Conservation (phyloP, 2,329 filamentous ascomycete genomes). For the Epicoccum sorghinum region DNA sequence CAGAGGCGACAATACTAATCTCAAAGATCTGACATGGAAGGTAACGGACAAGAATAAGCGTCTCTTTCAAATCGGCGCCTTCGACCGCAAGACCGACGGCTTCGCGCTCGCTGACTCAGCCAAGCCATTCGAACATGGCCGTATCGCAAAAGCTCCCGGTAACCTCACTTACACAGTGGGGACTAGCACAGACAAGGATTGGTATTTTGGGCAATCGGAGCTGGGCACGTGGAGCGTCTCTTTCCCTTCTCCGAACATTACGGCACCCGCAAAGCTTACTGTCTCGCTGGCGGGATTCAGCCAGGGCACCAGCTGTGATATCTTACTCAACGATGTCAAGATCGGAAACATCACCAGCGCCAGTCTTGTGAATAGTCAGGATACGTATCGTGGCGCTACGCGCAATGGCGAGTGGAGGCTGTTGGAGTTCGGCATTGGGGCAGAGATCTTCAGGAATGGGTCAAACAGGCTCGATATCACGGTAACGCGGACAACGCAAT, state of each 20-base stretch:
- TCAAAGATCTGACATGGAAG: constrained; percentile 52
- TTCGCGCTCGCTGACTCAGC: constrained; percentile 51
- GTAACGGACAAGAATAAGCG: constrained; percentile 45
- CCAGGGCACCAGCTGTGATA: constrained; percentile 48
- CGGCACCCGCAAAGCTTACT: constrained; percentile 45
- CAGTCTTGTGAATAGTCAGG: constrained; percentile 52
- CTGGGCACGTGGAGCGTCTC: constrained; percentile 42
- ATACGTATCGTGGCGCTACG: constrained; percentile 56
- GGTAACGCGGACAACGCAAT: constrained; percentile 44
- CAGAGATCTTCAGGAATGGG: constrained; percentile 39
- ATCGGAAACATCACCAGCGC: constrained; percentile 51
- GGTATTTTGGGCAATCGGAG: constrained; percentile 57
- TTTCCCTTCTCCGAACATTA: constrained; percentile 38
- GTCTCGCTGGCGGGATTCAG: constrained; percentile 56
- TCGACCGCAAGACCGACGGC: constrained; percentile 55
- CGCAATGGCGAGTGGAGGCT: constrained; percentile 56
- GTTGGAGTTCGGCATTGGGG: constrained; percentile 49
- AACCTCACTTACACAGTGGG: constrained; percentile 55
- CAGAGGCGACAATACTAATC: constrained; percentile 42
- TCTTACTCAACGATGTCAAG: constrained; percentile 51
- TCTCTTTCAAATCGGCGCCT: constrained; percentile 58
- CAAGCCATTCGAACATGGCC: constrained; percentile 53
- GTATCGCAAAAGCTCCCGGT: constrained; percentile 53
- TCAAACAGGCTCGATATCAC: constrained; percentile 47
- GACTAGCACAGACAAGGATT: constrained; percentile 45